A percentile compares a stretch with the other conserved stretches of the same genome.
phyloP scores from a whole-genome alignment of 2,329 filamentous ascomycete genomes.

The Didymella pomorum region DNA sequence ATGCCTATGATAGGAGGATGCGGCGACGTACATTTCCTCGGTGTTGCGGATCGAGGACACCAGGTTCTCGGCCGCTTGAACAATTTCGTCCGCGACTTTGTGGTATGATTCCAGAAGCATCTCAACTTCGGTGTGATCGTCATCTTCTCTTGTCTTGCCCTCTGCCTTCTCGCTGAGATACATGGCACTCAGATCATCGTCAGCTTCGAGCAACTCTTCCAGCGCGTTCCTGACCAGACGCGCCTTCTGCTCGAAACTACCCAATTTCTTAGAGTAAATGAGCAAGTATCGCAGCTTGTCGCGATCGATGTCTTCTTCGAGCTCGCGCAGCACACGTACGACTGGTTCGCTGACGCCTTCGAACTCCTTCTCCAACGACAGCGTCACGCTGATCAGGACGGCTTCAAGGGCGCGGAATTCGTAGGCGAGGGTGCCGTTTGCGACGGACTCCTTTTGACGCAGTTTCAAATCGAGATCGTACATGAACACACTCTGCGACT shows the following conservation, averaged over 20 bases:
- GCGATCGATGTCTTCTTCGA: constrained; percentile 96
- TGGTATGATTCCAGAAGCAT: constrained; percentile 97
- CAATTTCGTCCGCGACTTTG: constrained; percentile 97
- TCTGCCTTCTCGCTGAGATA: constrained; percentile 89
- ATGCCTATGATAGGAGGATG: neutral
- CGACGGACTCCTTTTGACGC: constrained; percentile 73
- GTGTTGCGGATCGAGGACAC: constrained; percentile 97
- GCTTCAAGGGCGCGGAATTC: constrained; percentile 96
- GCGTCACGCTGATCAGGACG: constrained; percentile 91
- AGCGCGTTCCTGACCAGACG: constrained; percentile 93
- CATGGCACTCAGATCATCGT: constrained; percentile 94
- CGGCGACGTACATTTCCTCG: constrained; percentile 83
- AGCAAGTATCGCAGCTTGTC: constrained; percentile 91
- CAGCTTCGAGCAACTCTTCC: constrained; percentile 92
- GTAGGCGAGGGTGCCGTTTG: constrained; percentile 73
- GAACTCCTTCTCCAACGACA: constrained; percentile 91
- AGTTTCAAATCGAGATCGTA: constrained; percentile 95
- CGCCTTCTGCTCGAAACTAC: constrained; percentile 97
- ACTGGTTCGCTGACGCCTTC: constrained; percentile 93
- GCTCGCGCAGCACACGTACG: constrained; percentile 82
- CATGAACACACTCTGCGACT: constrained; percentile 96
- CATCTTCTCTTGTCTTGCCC: constrained; percentile 74
- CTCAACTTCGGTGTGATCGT: constrained; percentile 96
- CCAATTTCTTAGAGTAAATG: constrained; percentile 93
- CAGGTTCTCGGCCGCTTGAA: constrained; percentile 90